Evolutionary conservation across 2,329 filamentous ascomycete genomes (phyloP), one percentile per base, ranked within the genome.

Genomic region (Colletotrichum theobromicola): DNA sequence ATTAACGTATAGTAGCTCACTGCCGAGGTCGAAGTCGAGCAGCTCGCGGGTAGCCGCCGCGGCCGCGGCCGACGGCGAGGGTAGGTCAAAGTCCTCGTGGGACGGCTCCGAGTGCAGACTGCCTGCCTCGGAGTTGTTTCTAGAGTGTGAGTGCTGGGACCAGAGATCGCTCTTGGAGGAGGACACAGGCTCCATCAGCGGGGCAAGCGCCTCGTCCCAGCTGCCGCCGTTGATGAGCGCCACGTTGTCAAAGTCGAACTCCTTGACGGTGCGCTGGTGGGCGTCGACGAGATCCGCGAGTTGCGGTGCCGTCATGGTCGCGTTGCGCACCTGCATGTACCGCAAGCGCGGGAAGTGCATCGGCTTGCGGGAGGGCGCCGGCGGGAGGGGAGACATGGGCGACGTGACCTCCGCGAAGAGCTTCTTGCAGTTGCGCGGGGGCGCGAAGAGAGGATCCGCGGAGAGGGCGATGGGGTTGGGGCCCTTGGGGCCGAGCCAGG

Each of bases 181-280:
- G 4, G 35, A 50, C n/a, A 50, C 34, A 9, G 66, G 55, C 80
- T 87, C 79, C 79, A 90, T 91, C 71, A 97, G 85, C 2, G 94
- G 93, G 50, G 92, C 90, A n/a, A 98, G 89, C 0, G 94, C 95
- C 34, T 95, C 93, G 73, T 97, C 93, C 95, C 95, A 98, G 72
- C 88, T 93, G 32, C 94, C 95, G 37, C 87, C 87, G 75, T 90
- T 89, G 65, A 91, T 88, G 57, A 98, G 88, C 34, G 90, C 87
- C 21, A 96, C 92, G 76, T 94, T 92, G 80, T 95, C 92, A 82
- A 97, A 95, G 81, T 95, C 93, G 80, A 96, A 95, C 80, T 96
- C 93, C 76, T 90, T 88, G 60, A 97, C 90, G 1, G 91, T 93
- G 70, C 87, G 86, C 34, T 91, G 89, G 83, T 98, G 94, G 15